Base-by-base conservation (phyloP, 495 filamentous ascomycete genomes). In the Tuber indicum region DNA sequence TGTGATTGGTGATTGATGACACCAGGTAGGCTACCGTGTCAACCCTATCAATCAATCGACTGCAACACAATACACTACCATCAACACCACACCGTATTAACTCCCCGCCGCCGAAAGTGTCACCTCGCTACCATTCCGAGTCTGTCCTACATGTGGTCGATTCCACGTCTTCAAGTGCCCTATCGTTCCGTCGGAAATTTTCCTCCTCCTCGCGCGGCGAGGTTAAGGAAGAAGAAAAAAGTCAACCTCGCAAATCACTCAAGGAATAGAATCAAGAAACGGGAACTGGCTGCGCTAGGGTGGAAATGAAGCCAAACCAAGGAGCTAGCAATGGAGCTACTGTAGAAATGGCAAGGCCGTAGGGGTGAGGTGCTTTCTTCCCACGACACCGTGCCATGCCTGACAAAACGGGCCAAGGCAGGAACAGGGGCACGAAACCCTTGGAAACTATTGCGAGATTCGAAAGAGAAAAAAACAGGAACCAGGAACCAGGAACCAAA, bases 161-260 rank as follows among this genome's bases (percentile, higher is more conserved):
- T 91, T 89, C 93, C 93, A 98, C 43, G 93, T 94, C 76, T 92
- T 90, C 81, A 97, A 90, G 84, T 97, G 94, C 26, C 94, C 94
- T 94, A 78, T 73, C 62, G 47, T 45, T 76, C 69, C 73, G 44
- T 71, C 66, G 42, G 42, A 75, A 77, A 81, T 46, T 52, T 47
- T 78, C 75, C 77, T 72, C 72, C 77, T 46, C 81, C 58, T 36
- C 58, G 58, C 58, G 26, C 26, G 26, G 32, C 58, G 58, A 66
- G 58, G 58, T 32, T 17, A 19, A 19, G 26, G 26, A n/a, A 36
- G 58, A 26, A 58, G 76, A 80, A 78, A 81, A 75, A 76, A 75
- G 80, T 82, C 73, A 82, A 74, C 76, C 76, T 78, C 74, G 47
- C 44, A 66, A 72, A 62, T 39, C 73, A 77, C 46, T 72, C 52